Base-by-base conservation (phyloP, 83 land plant species). In the Picea abies region DNA sequence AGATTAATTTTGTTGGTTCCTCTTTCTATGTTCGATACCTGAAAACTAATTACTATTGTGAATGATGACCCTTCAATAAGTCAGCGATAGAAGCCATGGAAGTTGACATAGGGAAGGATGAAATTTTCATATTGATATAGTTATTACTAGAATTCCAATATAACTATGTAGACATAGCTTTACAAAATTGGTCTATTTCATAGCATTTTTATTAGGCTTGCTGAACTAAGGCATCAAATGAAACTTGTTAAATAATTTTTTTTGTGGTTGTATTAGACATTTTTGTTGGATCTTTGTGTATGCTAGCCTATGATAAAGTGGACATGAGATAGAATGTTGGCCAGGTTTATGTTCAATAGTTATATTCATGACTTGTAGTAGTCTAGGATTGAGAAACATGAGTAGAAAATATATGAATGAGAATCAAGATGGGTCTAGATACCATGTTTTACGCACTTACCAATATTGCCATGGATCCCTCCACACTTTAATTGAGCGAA, bases 1-100 rank as follows among this genome's bases (percentile, higher is more conserved):
- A 72, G 8, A 72, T 73, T 44, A n/a, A 70, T 73, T 73, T 73
- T 73, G 16, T 15, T 29, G 37, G 77, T 23, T 73, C 22, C 58
- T 35, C 35, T 35, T 35, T 35, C 35, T 35, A 35, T 35, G 35
- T 35, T 35, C 3, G 35, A 35, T 35, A 35, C 35, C 35, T 35
- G 35, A 35, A 35, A 35, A 35, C 35, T 35, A 35, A 35, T 35
- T 1, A 35, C 35, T 35, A 2, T 35, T 35, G 35, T 73, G 77
- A 73, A 73, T 73, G 77, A 23, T 44, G 77, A 73, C 47, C 77
- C 77, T 6, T 73, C 58, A 73, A 44, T 22, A 47, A 73, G 26
- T 37, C 12, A 47, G 77, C 19, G 58, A 44, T 73, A 9, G 12
- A 73, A 41, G 22, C 7, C 11, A 73, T 73, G 77, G 58, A 73